A percentile compares a stretch with the other conserved stretches of the same genome.
These are phyloP conservation scores for Lodderomyces margitis DNA, from an alignment of 1,139 yeast species.

Conservation along the genomic window DNA sequence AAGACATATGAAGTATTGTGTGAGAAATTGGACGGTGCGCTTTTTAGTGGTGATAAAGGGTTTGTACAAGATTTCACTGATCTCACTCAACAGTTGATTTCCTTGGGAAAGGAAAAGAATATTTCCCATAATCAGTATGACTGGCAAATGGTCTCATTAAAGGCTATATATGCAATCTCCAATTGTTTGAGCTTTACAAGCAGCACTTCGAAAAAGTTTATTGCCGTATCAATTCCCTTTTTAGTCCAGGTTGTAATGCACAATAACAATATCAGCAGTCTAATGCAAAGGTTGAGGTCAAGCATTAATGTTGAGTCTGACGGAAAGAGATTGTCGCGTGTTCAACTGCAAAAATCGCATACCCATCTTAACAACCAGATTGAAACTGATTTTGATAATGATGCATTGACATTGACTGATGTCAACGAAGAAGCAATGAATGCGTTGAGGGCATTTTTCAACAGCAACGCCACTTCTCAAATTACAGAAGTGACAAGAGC, in stretches of 20 bases:
- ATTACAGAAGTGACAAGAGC: slow-evolving; percentile 46
- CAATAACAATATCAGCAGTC: slow-evolving; percentile 17
- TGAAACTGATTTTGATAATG: slow-evolving; percentile 33
- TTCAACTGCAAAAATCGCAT: slow-evolving; percentile 26
- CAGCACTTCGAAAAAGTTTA: slow-evolving; percentile 36
- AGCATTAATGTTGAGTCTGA: slow-evolving; percentile 28
- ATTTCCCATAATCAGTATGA: slow-evolving; percentile 39
- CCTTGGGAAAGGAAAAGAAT: slow-evolving; percentile 19
- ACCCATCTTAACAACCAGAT: slow-evolving; percentile 15
- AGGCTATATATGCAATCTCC: slow-evolving; percentile 44
- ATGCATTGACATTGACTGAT: slow-evolving; percentile 22
- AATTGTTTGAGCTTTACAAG: slow-evolving; percentile 42
- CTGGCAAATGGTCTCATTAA: slow-evolving; percentile 49
- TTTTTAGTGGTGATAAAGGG: slow-evolving; percentile 68
- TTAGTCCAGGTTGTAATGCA: slow-evolving; percentile 32
- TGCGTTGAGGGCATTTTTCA: slow-evolving; percentile 49
- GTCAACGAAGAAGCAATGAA: slow-evolving; percentile 40
- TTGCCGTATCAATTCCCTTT: slow-evolving; percentile 41
- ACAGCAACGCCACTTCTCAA: slow-evolving; percentile 50
- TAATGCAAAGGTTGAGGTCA: slow-evolving; percentile 24
- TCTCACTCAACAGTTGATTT: slow-evolving; percentile 39
- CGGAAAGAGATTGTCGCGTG: slow-evolving; percentile 25
- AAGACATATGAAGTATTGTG: slow-evolving; percentile 61
- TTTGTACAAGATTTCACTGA: slow-evolving; percentile 52
- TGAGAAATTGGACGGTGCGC: slow-evolving; percentile 58